A percentile compares a stretch with the other conserved stretches of the same genome.
phyloP scores from a whole-genome alignment of 257 asterid genomes.

The Petunia axillaris region DNA sequence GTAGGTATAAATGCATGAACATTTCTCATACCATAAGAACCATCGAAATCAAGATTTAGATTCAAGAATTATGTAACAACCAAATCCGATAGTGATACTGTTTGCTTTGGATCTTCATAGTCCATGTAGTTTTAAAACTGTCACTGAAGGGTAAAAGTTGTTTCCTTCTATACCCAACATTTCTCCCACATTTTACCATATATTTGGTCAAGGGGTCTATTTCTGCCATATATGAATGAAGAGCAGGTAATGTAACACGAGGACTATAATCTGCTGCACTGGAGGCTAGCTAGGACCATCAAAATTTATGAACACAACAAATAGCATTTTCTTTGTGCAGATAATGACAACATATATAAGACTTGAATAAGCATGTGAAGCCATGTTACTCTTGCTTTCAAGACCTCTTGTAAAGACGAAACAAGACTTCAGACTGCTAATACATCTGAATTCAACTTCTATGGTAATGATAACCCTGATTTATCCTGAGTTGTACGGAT shows the following conservation, averaged over 20 bases:
- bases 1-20: neutral
- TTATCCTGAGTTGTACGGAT: neutral
- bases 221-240: neutral
- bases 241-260: neutral
- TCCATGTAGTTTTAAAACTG: neutral
- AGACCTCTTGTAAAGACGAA: conserved; percentile 18
- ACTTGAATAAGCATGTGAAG: conserved; percentile 38
- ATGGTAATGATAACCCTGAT: neutral
- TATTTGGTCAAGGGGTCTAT: neutral
- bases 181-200: too few relatives aligned
- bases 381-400: conserved; percentile 43
- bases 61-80: neutral
- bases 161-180: too few relatives aligned
- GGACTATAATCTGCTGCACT: neutral
- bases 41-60: neutral
- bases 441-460: neutral
- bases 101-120: neutral
- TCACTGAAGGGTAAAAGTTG: neutral
- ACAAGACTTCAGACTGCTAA: neutral
- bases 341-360: conserved; percentile 20
- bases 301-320: conserved; percentile 5
- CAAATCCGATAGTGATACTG: neutral
- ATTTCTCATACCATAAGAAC: neutral
- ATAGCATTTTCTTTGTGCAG: conserved; percentile 26
- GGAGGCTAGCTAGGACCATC: conserved; percentile 26